phyloP scores from a whole-genome alignment of 108 stramenopile species.

The Nannochloropsis granulata region DNA sequence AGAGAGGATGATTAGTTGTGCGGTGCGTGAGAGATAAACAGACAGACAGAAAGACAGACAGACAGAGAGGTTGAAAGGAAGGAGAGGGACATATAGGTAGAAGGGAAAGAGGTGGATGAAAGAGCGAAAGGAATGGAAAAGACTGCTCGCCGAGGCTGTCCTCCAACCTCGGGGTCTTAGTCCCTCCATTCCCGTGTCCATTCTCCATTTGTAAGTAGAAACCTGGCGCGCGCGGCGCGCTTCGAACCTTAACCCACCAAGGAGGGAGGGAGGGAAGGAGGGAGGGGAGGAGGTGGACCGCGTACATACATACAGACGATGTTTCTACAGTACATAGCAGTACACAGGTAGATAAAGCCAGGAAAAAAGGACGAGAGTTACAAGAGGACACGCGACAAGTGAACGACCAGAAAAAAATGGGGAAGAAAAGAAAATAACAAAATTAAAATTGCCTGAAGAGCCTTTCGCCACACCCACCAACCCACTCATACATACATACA shows the following conservation, averaged over 20 bases:
- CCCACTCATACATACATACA: too few species aligned
- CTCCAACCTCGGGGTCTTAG: not conserved
- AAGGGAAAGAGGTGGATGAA: not conserved
- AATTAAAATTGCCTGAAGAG: too few species aligned
- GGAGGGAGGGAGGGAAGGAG: not conserved
- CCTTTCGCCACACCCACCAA: too few species aligned
- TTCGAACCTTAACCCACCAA: not conserved
- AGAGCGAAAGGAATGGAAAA: not conserved
- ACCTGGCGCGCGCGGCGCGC: not conserved
- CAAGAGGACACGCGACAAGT: too few species aligned
- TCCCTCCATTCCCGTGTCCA: not conserved
- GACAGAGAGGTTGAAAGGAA: not conserved
- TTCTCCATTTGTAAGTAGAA: not conserved
- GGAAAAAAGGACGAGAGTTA: not conserved
- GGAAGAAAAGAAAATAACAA: too few species aligned
- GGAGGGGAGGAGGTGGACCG: not conserved
- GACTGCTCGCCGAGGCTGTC: not conserved
- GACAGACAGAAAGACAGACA: not conserved
- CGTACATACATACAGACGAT: not conserved
- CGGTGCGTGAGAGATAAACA: not conserved
- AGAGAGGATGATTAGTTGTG: not conserved
- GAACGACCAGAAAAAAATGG: too few species aligned
- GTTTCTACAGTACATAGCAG: too few species aligned
- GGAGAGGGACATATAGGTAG: not conserved
- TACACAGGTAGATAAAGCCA: too few species aligned